phyloP scores from a whole-genome alignment of 768 basidiomycete genomes.

The Chlorophyllum brunneum region DNA sequence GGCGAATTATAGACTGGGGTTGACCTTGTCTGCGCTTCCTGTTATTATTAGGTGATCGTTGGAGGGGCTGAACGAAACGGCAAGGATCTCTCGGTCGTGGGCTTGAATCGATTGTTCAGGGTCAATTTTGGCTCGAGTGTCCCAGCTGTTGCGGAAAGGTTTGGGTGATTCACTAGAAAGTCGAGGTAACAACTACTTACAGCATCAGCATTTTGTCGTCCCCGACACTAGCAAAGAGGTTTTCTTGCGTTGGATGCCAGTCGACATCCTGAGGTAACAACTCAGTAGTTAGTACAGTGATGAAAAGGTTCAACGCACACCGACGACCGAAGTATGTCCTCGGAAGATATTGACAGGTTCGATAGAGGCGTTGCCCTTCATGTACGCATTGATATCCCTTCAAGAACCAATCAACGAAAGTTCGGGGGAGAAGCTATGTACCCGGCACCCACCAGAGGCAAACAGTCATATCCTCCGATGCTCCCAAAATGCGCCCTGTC shows the following conservation, averaged over 20 bases:
- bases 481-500: conserved; percentile 81
- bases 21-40: conserved; percentile 90
- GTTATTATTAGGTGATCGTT: conserved; percentile 79
- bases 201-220: conserved; percentile 94
- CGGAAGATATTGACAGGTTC: conserved; percentile 82
- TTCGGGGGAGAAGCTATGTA: neutral
- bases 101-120: conserved; percentile 74
- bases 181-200: conserved; percentile 42
- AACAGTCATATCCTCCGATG: conserved; percentile 94
- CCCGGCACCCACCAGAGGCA: conserved; percentile 76
- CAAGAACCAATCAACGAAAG: conserved; percentile 4
- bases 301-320: conserved; percentile 47
- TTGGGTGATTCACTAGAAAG: conserved; percentile 1
- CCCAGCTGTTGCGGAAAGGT: conserved; percentile 64
- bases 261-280: conserved; percentile 77
- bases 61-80: conserved; percentile 87
- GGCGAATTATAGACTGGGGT: neutral
- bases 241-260: conserved; percentile 83
- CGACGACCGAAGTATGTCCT: conserved; percentile 90
- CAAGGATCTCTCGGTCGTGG: conserved; percentile 87
- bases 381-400: conserved; percentile 92
- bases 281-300: neutral
- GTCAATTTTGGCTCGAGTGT: conserved; percentile 71
- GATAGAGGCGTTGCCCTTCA: conserved; percentile 71
- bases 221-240: conserved; percentile 90